Evolutionary conservation across 2,329 filamentous ascomycete genomes (phyloP).

Genomic region (Torrubiella hemipterigena): DNA sequence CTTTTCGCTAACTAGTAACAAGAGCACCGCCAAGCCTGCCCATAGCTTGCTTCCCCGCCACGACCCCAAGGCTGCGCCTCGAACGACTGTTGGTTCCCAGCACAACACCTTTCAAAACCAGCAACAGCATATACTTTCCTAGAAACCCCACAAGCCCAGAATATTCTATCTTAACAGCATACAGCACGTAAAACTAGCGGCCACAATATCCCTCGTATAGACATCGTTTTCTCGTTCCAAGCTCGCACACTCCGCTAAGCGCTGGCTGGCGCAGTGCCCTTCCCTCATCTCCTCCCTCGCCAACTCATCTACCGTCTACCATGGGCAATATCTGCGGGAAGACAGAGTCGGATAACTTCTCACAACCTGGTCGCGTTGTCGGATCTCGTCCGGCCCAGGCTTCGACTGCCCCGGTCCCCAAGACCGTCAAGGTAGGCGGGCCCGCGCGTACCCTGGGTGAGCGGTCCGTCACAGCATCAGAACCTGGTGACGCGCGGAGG

Average conservation of each 20-base stretch:
- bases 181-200: conserved; percentile 3
- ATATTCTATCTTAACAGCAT: not conserved
- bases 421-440: conserved; percentile 39
- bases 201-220: not conserved
- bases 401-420: conserved; percentile 39
- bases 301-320: conserved; percentile 1
- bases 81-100: too few species aligned
- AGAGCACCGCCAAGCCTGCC: too few species aligned
- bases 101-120: too few species aligned
- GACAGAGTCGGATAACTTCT: conserved; percentile 55
- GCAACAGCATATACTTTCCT: too few species aligned
- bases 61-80: too few species aligned
- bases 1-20: too few species aligned
- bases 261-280: not conserved
- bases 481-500: conserved; percentile 48
- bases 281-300: not conserved
- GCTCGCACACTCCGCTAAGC: not conserved
- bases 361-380: conserved; percentile 60
- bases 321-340: conserved; percentile 91
- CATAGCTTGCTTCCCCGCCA: too few species aligned
- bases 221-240: not conserved
- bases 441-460: conserved; percentile 55
- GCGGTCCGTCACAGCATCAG: conserved; percentile 12
- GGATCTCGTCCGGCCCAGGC: conserved; percentile 34
- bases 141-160: not conserved